Conservation (phyloP, 805 yeast species). For the Candida tallmaniae region DNA sequence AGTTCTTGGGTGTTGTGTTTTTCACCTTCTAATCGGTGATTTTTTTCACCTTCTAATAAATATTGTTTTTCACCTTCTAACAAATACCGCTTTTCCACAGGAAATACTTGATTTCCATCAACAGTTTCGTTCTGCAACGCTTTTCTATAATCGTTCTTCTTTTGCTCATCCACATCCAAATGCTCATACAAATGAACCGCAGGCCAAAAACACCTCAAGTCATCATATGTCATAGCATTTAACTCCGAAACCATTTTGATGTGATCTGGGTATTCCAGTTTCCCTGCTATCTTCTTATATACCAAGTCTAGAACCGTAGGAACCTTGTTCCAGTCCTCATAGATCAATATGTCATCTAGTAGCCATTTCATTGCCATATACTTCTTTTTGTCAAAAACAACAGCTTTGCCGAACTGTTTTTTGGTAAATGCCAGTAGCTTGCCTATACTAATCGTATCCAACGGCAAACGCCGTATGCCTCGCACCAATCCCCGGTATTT, state of each 20-base stretch:
- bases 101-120: not conserved
- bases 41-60: not conserved
- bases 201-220: constrained; percentile 29
- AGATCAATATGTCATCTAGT: constrained; percentile 23
- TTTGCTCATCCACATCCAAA: not conserved
- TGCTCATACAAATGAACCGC: constrained; percentile 19
- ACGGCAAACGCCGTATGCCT: constrained; percentile 28
- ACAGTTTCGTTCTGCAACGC: not conserved
- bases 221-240: constrained; percentile 14
- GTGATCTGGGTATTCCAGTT: constrained; percentile 4
- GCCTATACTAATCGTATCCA: constrained; percentile 15
- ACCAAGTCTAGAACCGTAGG: constrained; percentile 22
- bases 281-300: constrained; percentile 16
- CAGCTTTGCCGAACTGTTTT: constrained; percentile 10
- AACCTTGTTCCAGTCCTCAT: constrained; percentile 24
- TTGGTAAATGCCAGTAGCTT: constrained; percentile 10
- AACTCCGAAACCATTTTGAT: constrained; percentile 20
- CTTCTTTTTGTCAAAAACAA: constrained; percentile 10
- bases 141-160: not conserved
- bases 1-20: not conserved
- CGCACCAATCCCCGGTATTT: too few species aligned
- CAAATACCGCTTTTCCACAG: not conserved
- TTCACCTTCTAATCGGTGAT: not conserved
- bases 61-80: not conserved
- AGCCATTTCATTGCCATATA: constrained; percentile 11